A percentile compares a stretch with the other conserved stretches of the same genome.
Conservation (phyloP, 192 early-diverging fungal genomes). For the Powellomyces hirtus region DNA sequence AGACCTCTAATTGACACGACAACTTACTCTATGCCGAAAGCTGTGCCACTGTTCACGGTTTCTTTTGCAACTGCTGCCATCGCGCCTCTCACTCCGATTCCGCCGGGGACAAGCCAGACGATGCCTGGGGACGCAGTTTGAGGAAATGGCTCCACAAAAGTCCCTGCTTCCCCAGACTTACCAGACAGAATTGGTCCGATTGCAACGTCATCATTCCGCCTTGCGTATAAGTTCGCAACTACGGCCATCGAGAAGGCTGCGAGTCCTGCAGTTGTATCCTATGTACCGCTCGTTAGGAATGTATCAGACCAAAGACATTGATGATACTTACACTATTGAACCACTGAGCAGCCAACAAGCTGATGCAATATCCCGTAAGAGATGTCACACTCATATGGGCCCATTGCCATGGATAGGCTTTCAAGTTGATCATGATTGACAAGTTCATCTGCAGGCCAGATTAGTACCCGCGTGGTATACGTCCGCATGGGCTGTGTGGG, state of each 20-base stretch:
- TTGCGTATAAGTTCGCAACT: constrained; percentile 24
- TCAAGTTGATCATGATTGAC: constrained; percentile 27
- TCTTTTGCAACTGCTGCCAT: constrained; percentile 13
- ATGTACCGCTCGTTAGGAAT: too few relatives aligned
- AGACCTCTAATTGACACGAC: not conserved
- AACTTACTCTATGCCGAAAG: constrained; percentile 29
- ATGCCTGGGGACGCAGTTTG: constrained; percentile 24
- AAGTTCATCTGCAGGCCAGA: constrained; percentile 19
- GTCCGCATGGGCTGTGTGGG: not conserved
- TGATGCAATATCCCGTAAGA: constrained; percentile 12
- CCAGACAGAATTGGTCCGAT: constrained; percentile 22
- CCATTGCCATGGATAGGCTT: constrained; percentile 31
- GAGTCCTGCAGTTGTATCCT: constrained; percentile 28
- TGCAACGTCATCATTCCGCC: constrained; percentile 26
- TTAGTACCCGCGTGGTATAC: not conserved
- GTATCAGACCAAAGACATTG: not conserved
- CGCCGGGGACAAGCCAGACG: constrained; percentile 30
- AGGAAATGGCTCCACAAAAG: too few relatives aligned
- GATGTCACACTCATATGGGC: constrained; percentile 23
- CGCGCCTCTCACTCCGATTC: constrained; percentile 26
- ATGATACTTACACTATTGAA: constrained; percentile 21
- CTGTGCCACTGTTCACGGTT: constrained; percentile 9
- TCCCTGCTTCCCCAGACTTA: too few relatives aligned
- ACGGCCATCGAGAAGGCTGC: constrained; percentile 26
- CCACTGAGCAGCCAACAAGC: constrained; percentile 14